Evolutionary conservation across 257 asterid species (phyloP), one percentile per base, ranked within the genome.

Genomic region (Eustoma russellianum): DNA sequence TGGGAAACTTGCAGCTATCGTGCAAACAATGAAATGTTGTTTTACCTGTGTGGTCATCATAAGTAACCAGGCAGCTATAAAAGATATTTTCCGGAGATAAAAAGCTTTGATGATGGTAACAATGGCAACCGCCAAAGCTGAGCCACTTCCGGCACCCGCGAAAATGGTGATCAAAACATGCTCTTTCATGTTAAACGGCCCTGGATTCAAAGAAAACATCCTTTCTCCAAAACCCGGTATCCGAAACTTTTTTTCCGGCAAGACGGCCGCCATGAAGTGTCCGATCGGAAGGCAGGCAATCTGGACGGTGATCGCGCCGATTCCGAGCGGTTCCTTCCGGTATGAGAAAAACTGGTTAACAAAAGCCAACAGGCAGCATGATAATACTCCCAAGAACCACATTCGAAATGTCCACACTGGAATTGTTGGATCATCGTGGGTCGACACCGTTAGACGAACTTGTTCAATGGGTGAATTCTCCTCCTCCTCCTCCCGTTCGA

Each of bases 341-440:
- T 89, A 89, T 0, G 97, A 65, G 60, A 85, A 89, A 78, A 89
- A 89, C 8, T 89, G 95, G 66, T 89, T 85, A 48, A 83, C 85
- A 33, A 89, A 89, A 0, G 95, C 83, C 54, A 89, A 79, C n/a
- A 83, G 56, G 11, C 30, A 78, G 33, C 97, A 89, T 3, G 95
- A 81, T 17, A 85, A 0, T 0, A 85, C 58, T 11, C 97, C 97
- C 64, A 89, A 28, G 56, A 78, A 75, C 95, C 97, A 89, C 93
- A 89, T 85, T 61, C 97, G 81, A 68, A 89, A 89, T 17, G 97
- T 89, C 97, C 95, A 85, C 7, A 89, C 85, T 35, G 97, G 94
- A 9, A 83, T 74, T 55, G 70, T 74, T 38, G 82, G 92, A 77
- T 89, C 95, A 64, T 89, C 97, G 30, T 71, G 61, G 80, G 77